These are phyloP conservation scores for Neoascochyta sp. DNA, from an alignment of 2,329 filamentous ascomycete genomes.

Conservation along the genomic window DNA sequence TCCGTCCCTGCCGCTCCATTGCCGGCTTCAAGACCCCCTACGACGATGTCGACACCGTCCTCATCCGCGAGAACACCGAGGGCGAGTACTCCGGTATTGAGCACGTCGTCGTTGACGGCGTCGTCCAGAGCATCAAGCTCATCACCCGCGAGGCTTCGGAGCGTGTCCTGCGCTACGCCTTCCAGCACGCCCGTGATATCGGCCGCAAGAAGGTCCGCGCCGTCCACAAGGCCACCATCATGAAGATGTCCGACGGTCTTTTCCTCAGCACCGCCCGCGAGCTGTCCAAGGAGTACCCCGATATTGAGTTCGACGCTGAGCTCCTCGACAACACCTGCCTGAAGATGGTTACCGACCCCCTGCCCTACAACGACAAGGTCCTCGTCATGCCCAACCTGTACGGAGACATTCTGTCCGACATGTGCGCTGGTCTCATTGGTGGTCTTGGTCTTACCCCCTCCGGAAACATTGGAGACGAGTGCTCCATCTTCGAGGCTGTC, in stretches of 20 bases:
- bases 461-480: constrained; percentile 98
- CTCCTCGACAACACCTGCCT: constrained; percentile 98
- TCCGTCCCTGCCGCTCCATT: constrained; percentile 95
- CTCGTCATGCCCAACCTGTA: constrained; percentile 97
- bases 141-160: constrained; percentile 94
- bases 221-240: constrained; percentile 99
- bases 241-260: constrained; percentile 99
- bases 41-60: constrained; percentile 91
- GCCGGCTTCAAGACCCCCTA: constrained; percentile 98
- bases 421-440: constrained; percentile 98
- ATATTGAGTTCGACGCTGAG: constrained; percentile 95
- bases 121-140: constrained; percentile 99
- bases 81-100: constrained; percentile 99
- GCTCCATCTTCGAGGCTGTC: constrained; percentile 99
- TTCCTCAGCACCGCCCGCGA: constrained; percentile 86
- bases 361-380: constrained; percentile 98
- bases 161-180: constrained; percentile 93
- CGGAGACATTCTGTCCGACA: constrained; percentile 98
- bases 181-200: constrained; percentile 93
- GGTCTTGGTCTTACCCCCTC: constrained; percentile 95
- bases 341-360: constrained; percentile 95
- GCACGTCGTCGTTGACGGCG: constrained; percentile 95
- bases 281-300: constrained; percentile 90
- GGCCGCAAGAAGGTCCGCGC: constrained; percentile 95
- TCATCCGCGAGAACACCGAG: constrained; percentile 99